Conservation (phyloP, 1,284 basidiomycete species). For the Afroboletus lepidellus region DNA sequence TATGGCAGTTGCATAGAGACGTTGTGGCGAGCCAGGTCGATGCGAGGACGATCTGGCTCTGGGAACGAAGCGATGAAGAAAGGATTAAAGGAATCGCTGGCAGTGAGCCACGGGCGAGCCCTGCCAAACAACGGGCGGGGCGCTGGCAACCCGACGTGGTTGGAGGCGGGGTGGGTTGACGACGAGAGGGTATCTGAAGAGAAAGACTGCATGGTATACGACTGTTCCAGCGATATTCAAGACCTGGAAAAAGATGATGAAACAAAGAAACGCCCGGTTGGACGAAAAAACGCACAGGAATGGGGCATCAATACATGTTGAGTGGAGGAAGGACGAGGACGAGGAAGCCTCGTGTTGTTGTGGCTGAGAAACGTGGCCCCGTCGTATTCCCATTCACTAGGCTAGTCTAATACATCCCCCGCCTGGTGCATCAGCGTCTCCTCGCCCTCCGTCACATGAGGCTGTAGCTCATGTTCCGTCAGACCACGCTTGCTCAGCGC, state of each 20-base stretch:
- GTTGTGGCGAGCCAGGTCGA: too few species aligned
- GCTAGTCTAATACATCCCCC: neutral
- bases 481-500: conserved; percentile 57
- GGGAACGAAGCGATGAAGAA: conserved; percentile 19
- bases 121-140: conserved; percentile 15
- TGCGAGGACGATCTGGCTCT: conserved; percentile 5
- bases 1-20: too few species aligned
- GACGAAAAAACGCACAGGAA: conserved; percentile 14
- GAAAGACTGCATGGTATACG: conserved; percentile 34
- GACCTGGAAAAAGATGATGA: conserved; percentile 22
- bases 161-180: conserved; percentile 7
- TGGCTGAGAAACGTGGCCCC: conserved; percentile 36
- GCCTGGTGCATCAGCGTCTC: conserved; percentile 43
- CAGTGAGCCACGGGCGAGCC: conserved; percentile 20
- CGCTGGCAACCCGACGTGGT: conserved; percentile 11
- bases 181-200: conserved; percentile 31
- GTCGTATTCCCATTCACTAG: conserved; percentile 25
- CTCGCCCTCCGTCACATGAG: conserved; percentile 53
- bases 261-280: neutral
- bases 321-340: neutral
- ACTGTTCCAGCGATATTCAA: conserved; percentile 34
- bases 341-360: conserved; percentile 32
- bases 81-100: conserved; percentile 19
- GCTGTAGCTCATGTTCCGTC: conserved; percentile 57
- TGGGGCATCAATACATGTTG: conserved; percentile 33